Conservation (phyloP, 805 yeast species). For the Candida tibetensis region DNA sequence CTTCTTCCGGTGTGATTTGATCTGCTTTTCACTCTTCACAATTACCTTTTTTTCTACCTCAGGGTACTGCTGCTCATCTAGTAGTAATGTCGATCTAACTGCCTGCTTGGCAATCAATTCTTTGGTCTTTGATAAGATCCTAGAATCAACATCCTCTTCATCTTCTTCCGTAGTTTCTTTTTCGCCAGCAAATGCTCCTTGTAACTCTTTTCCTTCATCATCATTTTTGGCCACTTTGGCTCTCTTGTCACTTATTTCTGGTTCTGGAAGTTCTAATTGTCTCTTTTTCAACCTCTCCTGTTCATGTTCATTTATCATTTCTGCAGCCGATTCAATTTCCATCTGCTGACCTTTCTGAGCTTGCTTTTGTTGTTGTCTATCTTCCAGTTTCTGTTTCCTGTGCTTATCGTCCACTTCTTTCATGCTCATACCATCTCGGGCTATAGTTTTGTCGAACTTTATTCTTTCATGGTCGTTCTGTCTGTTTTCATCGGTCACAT, state of each 20-base stretch:
- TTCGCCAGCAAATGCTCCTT: background rate
- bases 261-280: conserved; percentile 27
- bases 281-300: conserved; percentile 23
- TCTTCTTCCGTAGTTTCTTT: background rate
- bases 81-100: conserved; percentile 32
- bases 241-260: conserved; percentile 9
- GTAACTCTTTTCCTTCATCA: background rate
- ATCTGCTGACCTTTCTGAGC: conserved; percentile 19
- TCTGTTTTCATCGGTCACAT: conserved; percentile 56
- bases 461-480: conserved; percentile 35
- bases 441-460: conserved; percentile 45
- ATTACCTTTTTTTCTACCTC: background rate
- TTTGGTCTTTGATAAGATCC: conserved; percentile 30
- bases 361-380: conserved; percentile 16
- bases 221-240: background rate
- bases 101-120: conserved; percentile 31
- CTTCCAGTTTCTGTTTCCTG: conserved; percentile 29
- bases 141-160: conserved; percentile 27
- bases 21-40: conserved; percentile 2
- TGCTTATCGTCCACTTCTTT: conserved; percentile 33
- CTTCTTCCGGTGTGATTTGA: conserved; percentile 6
- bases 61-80: background rate
- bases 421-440: conserved; percentile 43
- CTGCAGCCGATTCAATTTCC: conserved; percentile 25
- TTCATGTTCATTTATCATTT: conserved; percentile 17